Evolutionary conservation across 345 rosid genomes (phyloP).

Genomic region (Excoecaria agallocha): DNA sequence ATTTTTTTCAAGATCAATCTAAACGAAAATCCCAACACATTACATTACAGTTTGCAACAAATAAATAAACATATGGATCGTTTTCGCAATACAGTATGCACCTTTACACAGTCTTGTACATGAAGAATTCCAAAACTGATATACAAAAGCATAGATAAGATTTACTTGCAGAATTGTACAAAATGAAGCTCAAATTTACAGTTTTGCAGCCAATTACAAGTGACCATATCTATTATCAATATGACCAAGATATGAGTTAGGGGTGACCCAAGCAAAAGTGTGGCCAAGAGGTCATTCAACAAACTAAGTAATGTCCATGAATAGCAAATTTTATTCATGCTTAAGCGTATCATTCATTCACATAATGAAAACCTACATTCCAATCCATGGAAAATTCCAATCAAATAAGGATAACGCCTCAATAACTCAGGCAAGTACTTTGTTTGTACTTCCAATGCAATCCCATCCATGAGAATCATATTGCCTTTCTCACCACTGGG

Average conservation of each 20-base stretch:
- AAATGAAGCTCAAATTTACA: too few relatives aligned
- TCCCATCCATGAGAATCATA: not conserved
- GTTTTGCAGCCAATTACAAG: too few relatives aligned
- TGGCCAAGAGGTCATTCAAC: too few relatives aligned
- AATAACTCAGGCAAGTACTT: too few relatives aligned
- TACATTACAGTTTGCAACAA: not conserved
- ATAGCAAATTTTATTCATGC: too few relatives aligned
- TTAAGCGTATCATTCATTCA: not conserved
- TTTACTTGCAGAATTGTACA: too few relatives aligned
- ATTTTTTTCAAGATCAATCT: not conserved
- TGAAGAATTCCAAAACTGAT: too few relatives aligned
- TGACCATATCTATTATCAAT: too few relatives aligned
- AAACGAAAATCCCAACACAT: not conserved
- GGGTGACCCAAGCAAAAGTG: too few relatives aligned
- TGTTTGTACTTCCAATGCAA: not conserved
- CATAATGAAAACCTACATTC: not conserved
- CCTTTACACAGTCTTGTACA: not conserved
- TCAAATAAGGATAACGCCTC: not conserved
- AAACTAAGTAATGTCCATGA: too few relatives aligned
- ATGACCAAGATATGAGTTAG: too few relatives aligned
- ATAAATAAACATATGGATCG: not conserved
- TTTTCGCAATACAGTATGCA: not conserved
- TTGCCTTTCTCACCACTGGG: not conserved
- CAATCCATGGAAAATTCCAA: not conserved
- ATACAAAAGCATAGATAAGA: too few relatives aligned